phyloP scores from a whole-genome alignment of 495 filamentous ascomycete species.

The Terfezia claveryi region DNA sequence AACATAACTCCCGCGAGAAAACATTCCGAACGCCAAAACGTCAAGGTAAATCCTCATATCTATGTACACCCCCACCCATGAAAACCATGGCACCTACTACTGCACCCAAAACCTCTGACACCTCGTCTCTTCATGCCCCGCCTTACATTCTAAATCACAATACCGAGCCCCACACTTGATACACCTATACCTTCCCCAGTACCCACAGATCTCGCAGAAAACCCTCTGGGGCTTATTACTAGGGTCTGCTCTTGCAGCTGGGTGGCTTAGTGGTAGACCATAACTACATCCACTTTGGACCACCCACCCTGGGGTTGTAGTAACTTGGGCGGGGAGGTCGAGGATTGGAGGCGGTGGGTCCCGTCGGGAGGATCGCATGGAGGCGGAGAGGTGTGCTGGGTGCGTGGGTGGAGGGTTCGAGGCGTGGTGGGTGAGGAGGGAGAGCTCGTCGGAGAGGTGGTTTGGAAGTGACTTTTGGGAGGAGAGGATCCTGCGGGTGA shows the following conservation, averaged over 20 bases:
- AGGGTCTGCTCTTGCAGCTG: constrained; percentile 5
- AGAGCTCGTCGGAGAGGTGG: constrained; percentile 75
- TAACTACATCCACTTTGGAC: not conserved
- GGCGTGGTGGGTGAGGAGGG: constrained; percentile 21
- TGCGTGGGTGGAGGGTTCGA: not conserved
- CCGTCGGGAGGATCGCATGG: not conserved
- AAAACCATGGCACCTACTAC: too few species aligned
- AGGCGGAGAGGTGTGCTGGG: not conserved
- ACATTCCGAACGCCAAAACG: too few species aligned
- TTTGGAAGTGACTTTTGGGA: constrained; percentile 84
- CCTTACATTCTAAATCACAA: constrained; percentile 16
- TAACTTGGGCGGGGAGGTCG: too few species aligned
- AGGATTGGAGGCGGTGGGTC: not conserved
- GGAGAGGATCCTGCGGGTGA: constrained; percentile 73
- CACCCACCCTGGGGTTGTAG: not conserved
- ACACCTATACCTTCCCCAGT: constrained; percentile 17
- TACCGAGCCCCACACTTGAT: constrained; percentile 18
- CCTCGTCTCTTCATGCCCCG: constrained; percentile 14
- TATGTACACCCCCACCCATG: too few species aligned
- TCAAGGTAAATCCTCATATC: too few species aligned
- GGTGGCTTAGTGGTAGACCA: constrained; percentile 10
- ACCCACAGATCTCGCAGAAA: constrained; percentile 20
- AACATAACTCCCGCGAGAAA: too few species aligned
- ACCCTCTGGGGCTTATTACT: constrained; percentile 4
- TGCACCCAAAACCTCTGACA: constrained; percentile 17